Evolutionary conservation across 441 rosid genomes (phyloP).

Genomic region (Adansonia gregorii): DNA sequence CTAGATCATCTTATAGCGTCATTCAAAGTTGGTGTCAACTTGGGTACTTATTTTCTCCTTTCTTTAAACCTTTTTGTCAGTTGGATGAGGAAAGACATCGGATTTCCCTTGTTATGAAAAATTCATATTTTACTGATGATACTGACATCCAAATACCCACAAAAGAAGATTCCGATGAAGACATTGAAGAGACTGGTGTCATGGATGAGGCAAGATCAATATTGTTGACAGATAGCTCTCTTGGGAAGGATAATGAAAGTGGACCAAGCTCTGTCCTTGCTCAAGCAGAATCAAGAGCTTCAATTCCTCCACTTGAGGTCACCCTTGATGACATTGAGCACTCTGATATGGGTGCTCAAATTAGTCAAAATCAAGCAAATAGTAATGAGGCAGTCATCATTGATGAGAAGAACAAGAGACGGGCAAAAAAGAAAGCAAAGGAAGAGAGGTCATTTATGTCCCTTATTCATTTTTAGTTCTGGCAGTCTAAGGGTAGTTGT

Average conservation of each 20-base stretch:
- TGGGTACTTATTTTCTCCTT: slow-evolving; percentile 27
- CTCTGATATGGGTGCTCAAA: slow-evolving; percentile 39
- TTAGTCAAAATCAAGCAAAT: slow-evolving; percentile 42
- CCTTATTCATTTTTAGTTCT: slow-evolving; percentile 19
- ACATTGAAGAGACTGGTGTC: slow-evolving; percentile 44
- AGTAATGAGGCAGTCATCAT: slow-evolving; percentile 31
- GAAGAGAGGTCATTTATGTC: slow-evolving; percentile 64
- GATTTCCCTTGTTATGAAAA: slow-evolving; percentile 90
- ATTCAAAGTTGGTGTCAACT: neutral
- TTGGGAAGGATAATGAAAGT: slow-evolving; percentile 41
- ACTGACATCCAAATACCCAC: slow-evolving; percentile 38
- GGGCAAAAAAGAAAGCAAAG: slow-evolving; percentile 66
- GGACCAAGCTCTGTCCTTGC: slow-evolving; percentile 57
- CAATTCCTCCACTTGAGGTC: slow-evolving; percentile 83
- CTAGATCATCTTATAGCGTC: neutral
- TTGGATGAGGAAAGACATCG: slow-evolving; percentile 83
- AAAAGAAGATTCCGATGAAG: slow-evolving; percentile 50
- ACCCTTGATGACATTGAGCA: slow-evolving; percentile 71
- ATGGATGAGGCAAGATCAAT: slow-evolving; percentile 33
- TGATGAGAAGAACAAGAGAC: slow-evolving; percentile 58
- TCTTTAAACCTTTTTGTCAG: slow-evolving; percentile 43
- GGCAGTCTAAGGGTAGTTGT: slow-evolving; percentile 15
- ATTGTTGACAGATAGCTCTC: slow-evolving; percentile 31
- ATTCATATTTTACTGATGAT: slow-evolving; percentile 48
- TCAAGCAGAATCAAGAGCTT: slow-evolving; percentile 74